Evolutionary conservation across 805 yeast genomes (phyloP).

Genomic region (Saturnispora galanensis): DNA sequence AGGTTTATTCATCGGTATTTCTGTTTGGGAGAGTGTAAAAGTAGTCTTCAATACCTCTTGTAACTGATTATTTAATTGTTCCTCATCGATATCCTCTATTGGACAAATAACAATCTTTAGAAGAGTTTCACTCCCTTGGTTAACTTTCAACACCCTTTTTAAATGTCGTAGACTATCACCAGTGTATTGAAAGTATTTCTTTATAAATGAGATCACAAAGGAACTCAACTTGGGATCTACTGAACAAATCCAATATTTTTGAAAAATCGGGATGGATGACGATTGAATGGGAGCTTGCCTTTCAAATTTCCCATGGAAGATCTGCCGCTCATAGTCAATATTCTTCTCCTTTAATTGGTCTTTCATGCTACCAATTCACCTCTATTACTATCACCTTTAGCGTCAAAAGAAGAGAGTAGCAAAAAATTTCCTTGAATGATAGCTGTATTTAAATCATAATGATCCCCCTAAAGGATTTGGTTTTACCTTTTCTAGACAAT

Average conservation of each 20-base stretch:
- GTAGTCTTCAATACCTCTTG: neutral
- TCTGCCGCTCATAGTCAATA: constrained; percentile 35
- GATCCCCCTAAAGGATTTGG: constrained; percentile 1
- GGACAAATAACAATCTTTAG: constrained; percentile 39
- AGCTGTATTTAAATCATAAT: neutral
- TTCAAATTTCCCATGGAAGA: constrained; percentile 30
- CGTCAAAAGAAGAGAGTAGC: neutral
- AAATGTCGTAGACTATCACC: constrained; percentile 31
- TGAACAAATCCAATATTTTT: constrained; percentile 35
- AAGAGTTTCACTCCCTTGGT: constrained; percentile 8
- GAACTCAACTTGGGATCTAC: constrained; percentile 31
- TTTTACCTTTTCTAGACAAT: neutral
- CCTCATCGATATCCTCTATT: constrained; percentile 24
- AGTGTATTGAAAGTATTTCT: constrained; percentile 20
- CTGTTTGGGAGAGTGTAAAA: constrained; percentile 12
- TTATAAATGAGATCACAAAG: constrained; percentile 17
- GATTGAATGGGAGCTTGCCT: constrained; percentile 29
- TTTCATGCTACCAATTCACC: neutral
- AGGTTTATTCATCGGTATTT: constrained; percentile 59
- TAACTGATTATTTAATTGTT: constrained; percentile 12
- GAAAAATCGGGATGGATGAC: constrained; percentile 22
- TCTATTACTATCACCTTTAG: neutral
- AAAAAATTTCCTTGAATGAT: constrained; percentile 1
- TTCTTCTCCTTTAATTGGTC: constrained; percentile 4
- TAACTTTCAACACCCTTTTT: constrained; percentile 38